Evolutionary conservation across 139 green algal genomes (phyloP).

Genomic region (Micractinium conductrix): DNA sequence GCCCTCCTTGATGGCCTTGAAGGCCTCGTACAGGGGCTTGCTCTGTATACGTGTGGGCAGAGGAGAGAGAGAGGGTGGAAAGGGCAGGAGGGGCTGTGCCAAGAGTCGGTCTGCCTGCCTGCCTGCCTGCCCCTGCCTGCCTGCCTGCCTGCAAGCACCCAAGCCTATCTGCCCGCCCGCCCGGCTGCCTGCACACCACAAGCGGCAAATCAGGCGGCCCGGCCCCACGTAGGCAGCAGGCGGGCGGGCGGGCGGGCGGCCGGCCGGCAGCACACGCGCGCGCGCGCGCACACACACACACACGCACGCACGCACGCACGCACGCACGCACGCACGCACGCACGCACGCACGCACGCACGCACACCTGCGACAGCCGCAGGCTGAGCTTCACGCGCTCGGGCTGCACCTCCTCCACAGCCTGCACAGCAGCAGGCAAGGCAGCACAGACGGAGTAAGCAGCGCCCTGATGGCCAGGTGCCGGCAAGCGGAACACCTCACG

Average conservation of each 20-base stretch:
- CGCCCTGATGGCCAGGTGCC: not conserved
- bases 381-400: constrained; percentile 87
- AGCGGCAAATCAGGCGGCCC: too few species aligned
- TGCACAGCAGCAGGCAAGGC: too few species aligned
- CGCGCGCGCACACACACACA: too few species aligned
- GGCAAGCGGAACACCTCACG: not conserved
- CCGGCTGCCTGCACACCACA: too few species aligned
- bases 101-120: too few species aligned
- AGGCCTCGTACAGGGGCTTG: constrained; percentile 83
- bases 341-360: not conserved
- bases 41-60: constrained; percentile 37
- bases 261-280: too few species aligned
- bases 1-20: constrained; percentile 73
- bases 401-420: constrained; percentile 95
- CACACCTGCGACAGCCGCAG: constrained; percentile 83
- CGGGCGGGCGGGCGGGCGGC: too few species aligned
- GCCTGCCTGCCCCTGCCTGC: too few species aligned
- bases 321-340: not conserved
- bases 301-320: not conserved
- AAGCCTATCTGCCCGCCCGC: too few species aligned
- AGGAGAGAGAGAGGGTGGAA: not conserved
- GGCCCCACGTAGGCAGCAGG: too few species aligned
- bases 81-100: not conserved
- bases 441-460: not conserved
- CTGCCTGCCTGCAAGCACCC: too few species aligned